These are phyloP conservation scores for Cladosporium colombiae DNA, from an alignment of 2,329 filamentous ascomycete species.

Conservation along the genomic window DNA sequence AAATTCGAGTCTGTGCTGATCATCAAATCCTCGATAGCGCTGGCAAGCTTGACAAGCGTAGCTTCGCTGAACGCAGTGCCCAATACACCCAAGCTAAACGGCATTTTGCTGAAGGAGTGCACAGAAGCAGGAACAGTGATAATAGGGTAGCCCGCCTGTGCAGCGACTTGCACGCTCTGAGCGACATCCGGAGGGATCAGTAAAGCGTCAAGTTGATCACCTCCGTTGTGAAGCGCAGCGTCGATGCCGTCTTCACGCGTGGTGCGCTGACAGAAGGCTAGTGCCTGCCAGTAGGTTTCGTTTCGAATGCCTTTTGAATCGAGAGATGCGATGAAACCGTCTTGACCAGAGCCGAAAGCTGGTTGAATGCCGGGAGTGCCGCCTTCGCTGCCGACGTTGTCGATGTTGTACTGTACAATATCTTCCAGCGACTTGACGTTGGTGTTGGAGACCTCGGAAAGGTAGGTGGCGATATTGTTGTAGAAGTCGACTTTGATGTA, in stretches of 20 bases:
- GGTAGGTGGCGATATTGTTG: constrained; percentile 65
- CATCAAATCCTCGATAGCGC: constrained; percentile 47
- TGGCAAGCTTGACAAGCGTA: constrained; percentile 41
- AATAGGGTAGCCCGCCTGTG: constrained; percentile 74
- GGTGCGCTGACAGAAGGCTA: constrained; percentile 60
- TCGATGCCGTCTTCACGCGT: constrained; percentile 69
- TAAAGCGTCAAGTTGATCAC: constrained; percentile 58
- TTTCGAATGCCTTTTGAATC: constrained; percentile 62
- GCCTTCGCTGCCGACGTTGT: constrained; percentile 67
- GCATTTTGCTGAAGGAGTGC: constrained; percentile 47
- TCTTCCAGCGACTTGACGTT: constrained; percentile 62
- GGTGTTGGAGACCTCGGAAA: constrained; percentile 64
- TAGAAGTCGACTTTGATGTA: constrained; percentile 72
- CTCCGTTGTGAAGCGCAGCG: constrained; percentile 56
- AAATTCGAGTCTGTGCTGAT: constrained; percentile 21
- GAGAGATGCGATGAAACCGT: constrained; percentile 66
- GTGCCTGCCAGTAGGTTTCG: constrained; percentile 66
- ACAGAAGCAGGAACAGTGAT: constrained; percentile 68
- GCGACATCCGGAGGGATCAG: constrained; percentile 69
- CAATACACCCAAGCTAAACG: constrained; percentile 46
- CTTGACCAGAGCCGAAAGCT: constrained; percentile 70
- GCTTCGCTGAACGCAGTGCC: constrained; percentile 38
- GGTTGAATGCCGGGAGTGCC: constrained; percentile 60
- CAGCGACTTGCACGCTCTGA: constrained; percentile 68
- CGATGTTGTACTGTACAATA: constrained; percentile 61